Evolutionary conservation across 2,329 filamentous ascomycete genomes (phyloP).

Genomic region (Anisogramma anomala): DNA sequence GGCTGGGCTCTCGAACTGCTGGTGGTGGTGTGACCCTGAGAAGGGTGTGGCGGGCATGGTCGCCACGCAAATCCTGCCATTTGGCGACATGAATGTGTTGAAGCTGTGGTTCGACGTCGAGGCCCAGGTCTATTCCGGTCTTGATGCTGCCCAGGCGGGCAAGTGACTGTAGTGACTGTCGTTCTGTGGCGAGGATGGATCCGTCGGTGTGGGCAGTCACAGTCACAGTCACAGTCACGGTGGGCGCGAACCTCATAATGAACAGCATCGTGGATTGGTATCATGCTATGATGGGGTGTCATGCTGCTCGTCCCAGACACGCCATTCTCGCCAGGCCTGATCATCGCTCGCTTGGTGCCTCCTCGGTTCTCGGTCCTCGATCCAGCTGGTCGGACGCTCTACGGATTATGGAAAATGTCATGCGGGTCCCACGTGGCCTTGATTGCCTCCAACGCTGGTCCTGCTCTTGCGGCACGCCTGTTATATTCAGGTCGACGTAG

Average conservation of each 20-base stretch:
- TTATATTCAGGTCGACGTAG: constrained; percentile 45
- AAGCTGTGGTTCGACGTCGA: constrained; percentile 27
- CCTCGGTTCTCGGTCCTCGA: background rate
- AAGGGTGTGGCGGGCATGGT: constrained; percentile 40
- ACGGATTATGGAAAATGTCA: constrained; percentile 47
- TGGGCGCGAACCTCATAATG: too few species aligned
- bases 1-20: constrained; percentile 45
- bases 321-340: background rate
- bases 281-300: too few species aligned
- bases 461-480: constrained; percentile 30
- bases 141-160: background rate
- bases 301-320: too few species aligned
- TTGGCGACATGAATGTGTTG: constrained; percentile 27
- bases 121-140: constrained; percentile 20
- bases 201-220: too few species aligned
- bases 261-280: too few species aligned
- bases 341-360: background rate
- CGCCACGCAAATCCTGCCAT: constrained; percentile 34
- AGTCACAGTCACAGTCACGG: too few species aligned
- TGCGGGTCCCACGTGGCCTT: constrained; percentile 42
- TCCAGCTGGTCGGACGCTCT: constrained; percentile 34
- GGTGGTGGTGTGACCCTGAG: constrained; percentile 48
- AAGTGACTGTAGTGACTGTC: background rate
- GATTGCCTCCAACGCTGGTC: constrained; percentile 40
- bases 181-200: too few species aligned